Evolutionary conservation across 345 rosid genomes (phyloP), one percentile per base, ranked within the genome.

Genomic region (Eucalyptus fibrosa): DNA sequence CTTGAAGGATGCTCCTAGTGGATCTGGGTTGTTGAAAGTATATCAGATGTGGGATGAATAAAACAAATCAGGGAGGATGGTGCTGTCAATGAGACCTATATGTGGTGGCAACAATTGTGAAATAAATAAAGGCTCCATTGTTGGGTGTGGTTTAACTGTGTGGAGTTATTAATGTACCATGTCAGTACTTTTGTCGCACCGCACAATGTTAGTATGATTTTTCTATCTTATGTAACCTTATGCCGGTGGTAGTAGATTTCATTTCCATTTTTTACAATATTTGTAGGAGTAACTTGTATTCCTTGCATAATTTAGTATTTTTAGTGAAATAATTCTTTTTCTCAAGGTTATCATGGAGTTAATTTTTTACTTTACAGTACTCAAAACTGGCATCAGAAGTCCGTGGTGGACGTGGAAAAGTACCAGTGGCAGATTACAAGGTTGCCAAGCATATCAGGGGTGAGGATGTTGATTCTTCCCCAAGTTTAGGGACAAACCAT

Each of bases 351-450:
- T 86, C 15, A 53, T 56, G 45, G 45, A n/a, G 45, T 86, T 86
- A 62, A 42, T 69, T 77, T 23, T 40, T 23, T 51, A 47, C 87
- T 90, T 49, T 91, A 90, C 91, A 97, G 99, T 97, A 97, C 92
- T 94, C 99, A 26, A 93, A 87, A 86, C 89, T 97, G 92, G 97
- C 98, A 80, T 65, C 90, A 50, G 98, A 95, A 91, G 96, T 97
- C 86, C 91, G 67, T 51, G 93, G 94, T 81, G 99, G 99, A 87
- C 95, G 97, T 55, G 99, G 99, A 60, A 97, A 97, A 92, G 96
- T 97, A 45, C 98, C 99, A 87, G 99, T 97, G 77, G 99, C 98
- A 72, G 99, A 97, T 92, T 97, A 97, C 94, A 97, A 96, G 92
- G 95, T 97, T 90, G 97, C 93, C 88, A 95, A 94, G 86, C 94